phyloP scores from a whole-genome alignment of 345 rosid genomes.

The Ailanthus altissimus region DNA sequence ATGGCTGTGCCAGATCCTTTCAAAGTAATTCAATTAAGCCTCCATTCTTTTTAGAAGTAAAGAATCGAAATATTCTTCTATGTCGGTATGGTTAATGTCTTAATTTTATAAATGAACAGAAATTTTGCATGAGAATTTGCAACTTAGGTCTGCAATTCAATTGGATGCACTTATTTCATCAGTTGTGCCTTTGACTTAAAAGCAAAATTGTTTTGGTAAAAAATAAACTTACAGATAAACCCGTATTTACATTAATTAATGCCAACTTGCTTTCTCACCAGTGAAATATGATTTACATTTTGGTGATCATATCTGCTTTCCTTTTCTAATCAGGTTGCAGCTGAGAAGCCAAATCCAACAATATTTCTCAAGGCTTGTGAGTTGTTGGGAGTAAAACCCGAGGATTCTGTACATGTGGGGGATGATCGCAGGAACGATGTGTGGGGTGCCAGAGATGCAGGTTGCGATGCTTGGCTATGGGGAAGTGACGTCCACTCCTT shows the following conservation, averaged over 20 bases:
- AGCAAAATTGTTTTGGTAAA: background rate
- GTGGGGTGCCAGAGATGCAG: conserved; percentile 99
- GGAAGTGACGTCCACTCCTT: conserved; percentile 92
- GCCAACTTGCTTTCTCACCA: background rate
- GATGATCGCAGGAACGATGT: conserved; percentile 97
- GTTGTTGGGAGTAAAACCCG: conserved; percentile 76
- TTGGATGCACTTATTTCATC: too few species aligned
- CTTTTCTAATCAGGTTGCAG: conserved; percentile 63
- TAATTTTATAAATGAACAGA: background rate
- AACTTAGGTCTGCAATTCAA: background rate
- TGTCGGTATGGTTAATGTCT: background rate
- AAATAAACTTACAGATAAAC: background rate
- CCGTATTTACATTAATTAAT: background rate
- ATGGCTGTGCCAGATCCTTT: background rate
- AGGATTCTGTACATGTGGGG: conserved; percentile 94
- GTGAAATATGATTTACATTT: background rate
- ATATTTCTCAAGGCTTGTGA: conserved; percentile 96
- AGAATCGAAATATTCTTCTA: background rate
- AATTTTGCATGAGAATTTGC: background rate
- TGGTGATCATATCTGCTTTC: conserved; percentile 7
- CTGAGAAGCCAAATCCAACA: conserved; percentile 96
- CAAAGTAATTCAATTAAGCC: background rate
- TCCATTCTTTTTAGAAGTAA: background rate
- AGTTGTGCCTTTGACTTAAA: background rate
- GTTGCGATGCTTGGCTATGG: conserved; percentile 99